A percentile compares a stretch with the other conserved stretches of the same genome.
These are phyloP conservation scores for Phlyctochytrium arcticum DNA, from an alignment of 192 early-diverging fungal species.

Conservation along the genomic window DNA sequence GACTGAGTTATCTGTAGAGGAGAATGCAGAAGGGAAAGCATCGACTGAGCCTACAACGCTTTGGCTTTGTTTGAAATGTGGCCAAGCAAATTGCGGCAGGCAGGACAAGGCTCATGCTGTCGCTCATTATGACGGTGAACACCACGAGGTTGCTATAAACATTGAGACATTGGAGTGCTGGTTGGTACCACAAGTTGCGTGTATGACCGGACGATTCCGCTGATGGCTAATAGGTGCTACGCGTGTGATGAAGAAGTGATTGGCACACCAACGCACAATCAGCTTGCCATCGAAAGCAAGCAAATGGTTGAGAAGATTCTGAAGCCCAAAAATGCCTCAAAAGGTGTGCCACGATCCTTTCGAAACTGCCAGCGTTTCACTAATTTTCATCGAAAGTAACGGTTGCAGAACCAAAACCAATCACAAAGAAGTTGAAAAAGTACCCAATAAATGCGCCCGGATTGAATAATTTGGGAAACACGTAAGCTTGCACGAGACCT, in stretches of 20 bases:
- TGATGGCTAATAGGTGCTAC: slow-evolving; percentile 27
- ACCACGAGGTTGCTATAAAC: slow-evolving; percentile 29
- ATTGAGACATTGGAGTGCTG: slow-evolving; percentile 23
- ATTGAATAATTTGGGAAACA: slow-evolving; percentile 69
- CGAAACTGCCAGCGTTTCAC: too few species aligned
- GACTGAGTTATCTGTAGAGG: too few species aligned
- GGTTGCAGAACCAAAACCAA: background rate
- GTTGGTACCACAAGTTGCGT: slow-evolving; percentile 12
- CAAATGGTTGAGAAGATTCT: slow-evolving; percentile 12
- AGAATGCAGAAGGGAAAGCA: background rate
- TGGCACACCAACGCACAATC: slow-evolving; percentile 13
- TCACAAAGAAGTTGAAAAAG: slow-evolving; percentile 6
- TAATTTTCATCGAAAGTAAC: too few species aligned
- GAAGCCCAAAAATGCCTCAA: background rate
- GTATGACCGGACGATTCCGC: background rate
- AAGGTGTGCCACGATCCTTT: background rate
- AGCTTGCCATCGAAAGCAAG: slow-evolving; percentile 27
- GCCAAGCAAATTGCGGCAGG: slow-evolving; percentile 29
- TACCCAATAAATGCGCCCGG: slow-evolving; percentile 39
- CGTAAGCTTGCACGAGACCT: slow-evolving; percentile 11
- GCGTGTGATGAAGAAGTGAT: slow-evolving; percentile 34
- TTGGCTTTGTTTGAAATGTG: slow-evolving; percentile 42
- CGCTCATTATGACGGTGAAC: slow-evolving; percentile 16
- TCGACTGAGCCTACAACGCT: slow-evolving; percentile 8
- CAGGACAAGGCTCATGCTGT: slow-evolving; percentile 32